Conservation (phyloP, 75 land plant species). For the Picea sitchensis region DNA sequence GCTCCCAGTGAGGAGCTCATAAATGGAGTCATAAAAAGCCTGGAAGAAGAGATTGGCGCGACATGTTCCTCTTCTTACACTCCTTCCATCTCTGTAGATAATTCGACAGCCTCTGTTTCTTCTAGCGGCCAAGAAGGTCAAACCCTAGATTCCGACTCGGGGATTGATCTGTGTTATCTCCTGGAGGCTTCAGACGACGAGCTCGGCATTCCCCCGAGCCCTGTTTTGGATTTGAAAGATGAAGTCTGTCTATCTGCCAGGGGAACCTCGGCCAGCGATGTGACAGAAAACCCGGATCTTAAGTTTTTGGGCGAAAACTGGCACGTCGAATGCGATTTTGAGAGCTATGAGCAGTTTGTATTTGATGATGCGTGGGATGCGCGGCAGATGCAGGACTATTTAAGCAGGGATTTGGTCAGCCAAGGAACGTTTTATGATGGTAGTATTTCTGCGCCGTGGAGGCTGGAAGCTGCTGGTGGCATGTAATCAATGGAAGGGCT, state of each 20-base stretch:
- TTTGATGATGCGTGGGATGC: too few relatives aligned
- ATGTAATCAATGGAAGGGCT: background rate
- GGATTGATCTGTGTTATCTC: background rate
- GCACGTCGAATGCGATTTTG: too few relatives aligned
- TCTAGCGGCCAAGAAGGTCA: background rate
- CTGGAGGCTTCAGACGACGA: background rate
- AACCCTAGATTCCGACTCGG: background rate
- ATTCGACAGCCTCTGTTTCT: background rate
- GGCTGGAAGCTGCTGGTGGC: slow-evolving; percentile 1
- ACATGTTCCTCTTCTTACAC: background rate
- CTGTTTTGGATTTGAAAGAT: background rate
- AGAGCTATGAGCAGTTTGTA: background rate
- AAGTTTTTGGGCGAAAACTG: too few relatives aligned
- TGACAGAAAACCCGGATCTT: too few relatives aligned
- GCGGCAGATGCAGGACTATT: too few relatives aligned
- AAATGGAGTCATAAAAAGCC: background rate
- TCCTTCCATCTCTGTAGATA: background rate
- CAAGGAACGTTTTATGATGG: background rate
- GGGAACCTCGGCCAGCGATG: too few relatives aligned
- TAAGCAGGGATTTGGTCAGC: background rate
- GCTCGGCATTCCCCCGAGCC: background rate
- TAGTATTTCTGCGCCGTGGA: background rate
- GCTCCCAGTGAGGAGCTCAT: background rate
- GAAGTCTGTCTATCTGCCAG: too few relatives aligned
- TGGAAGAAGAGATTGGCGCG: background rate